A percentile compares a stretch with the other conserved stretches of the same genome.
Evolutionary conservation across 2,329 filamentous ascomycete genomes (phyloP).

Genomic region (Exophiala viscosa): DNA sequence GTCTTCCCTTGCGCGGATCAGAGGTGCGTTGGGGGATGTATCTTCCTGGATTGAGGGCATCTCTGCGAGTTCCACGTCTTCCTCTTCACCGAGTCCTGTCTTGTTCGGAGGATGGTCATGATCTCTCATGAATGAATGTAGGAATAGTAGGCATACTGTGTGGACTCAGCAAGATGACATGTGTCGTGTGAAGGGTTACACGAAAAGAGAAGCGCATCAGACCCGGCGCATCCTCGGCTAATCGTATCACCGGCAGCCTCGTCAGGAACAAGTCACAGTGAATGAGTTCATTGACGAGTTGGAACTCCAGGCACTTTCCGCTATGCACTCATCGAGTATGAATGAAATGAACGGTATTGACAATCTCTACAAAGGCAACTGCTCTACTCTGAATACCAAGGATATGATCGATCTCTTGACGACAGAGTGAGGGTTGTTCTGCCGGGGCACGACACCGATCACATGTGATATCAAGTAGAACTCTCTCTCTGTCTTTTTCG

Average conservation of each 20-base stretch:
- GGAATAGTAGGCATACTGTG: neutral
- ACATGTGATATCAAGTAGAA: too few relatives aligned
- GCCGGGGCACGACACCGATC: too few relatives aligned
- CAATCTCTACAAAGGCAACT: too few relatives aligned
- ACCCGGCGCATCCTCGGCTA: neutral
- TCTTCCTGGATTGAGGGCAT: constrained; percentile 16
- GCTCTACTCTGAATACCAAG: too few relatives aligned
- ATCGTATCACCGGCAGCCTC: neutral
- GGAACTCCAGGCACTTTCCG: too few relatives aligned
- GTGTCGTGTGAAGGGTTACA: neutral
- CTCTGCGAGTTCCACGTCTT: constrained; percentile 18
- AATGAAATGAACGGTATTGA: too few relatives aligned
- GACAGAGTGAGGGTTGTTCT: too few relatives aligned
- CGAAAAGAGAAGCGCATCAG: neutral
- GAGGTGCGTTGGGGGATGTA: constrained; percentile 12
- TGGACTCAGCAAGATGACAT: neutral
- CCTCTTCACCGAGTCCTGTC: constrained; percentile 1
- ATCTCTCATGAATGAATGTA: neutral
- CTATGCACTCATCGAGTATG: too few relatives aligned
- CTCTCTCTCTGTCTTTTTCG: too few relatives aligned
- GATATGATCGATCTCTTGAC: too few relatives aligned
- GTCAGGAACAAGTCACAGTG: neutral
- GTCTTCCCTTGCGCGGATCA: constrained; percentile 10
- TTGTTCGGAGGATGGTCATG: neutral
- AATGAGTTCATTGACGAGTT: too few relatives aligned